Evolutionary conservation across 192 early-diverging fungal genomes (phyloP).

Genomic region (Globomyces pollinis-pini): DNA sequence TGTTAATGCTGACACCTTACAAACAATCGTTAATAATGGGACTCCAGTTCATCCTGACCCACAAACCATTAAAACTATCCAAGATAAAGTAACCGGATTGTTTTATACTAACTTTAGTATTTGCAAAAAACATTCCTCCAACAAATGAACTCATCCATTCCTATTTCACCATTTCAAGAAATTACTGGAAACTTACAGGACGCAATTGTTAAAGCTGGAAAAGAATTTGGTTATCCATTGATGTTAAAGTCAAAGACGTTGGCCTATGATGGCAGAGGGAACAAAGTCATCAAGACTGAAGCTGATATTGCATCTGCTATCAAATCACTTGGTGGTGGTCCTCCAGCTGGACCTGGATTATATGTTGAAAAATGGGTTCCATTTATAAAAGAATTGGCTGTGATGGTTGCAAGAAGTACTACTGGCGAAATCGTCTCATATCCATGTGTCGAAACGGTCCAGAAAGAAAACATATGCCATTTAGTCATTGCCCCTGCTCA

Average conservation of each 20-base stretch:
- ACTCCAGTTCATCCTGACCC: constrained; percentile 71
- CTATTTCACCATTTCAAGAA: constrained; percentile 63
- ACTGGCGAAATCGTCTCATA: constrained; percentile 74
- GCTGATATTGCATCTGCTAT: constrained; percentile 60
- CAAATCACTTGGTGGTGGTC: constrained; percentile 47
- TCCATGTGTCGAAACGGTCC: constrained; percentile 94
- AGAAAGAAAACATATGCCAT: constrained; percentile 94
- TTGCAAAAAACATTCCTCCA: constrained; percentile 75
- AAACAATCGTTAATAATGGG: constrained; percentile 24
- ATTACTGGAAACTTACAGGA: constrained; percentile 40
- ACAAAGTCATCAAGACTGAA: constrained; percentile 73
- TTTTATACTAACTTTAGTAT: no score
- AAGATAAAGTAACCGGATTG: no score
- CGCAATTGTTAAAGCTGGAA: constrained; percentile 41
- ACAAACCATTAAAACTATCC: constrained; percentile 76
- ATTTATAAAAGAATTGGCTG: constrained; percentile 88
- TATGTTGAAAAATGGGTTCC: constrained; percentile 94
- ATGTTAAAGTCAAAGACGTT: constrained; percentile 92
- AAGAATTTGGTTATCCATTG: constrained; percentile 80
- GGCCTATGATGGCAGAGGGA: constrained; percentile 94
- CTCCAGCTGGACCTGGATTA: constrained; percentile 51
- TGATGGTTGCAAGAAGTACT: constrained; percentile 85
- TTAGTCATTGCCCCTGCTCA: constrained; percentile 94
- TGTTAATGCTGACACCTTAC: constrained; percentile 64
- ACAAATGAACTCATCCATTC: constrained; percentile 44